Evolutionary conservation across 192 early-diverging fungal species (phyloP), one percentile per base, ranked within the genome.

Genomic region (Coemansia furcata): DNA sequence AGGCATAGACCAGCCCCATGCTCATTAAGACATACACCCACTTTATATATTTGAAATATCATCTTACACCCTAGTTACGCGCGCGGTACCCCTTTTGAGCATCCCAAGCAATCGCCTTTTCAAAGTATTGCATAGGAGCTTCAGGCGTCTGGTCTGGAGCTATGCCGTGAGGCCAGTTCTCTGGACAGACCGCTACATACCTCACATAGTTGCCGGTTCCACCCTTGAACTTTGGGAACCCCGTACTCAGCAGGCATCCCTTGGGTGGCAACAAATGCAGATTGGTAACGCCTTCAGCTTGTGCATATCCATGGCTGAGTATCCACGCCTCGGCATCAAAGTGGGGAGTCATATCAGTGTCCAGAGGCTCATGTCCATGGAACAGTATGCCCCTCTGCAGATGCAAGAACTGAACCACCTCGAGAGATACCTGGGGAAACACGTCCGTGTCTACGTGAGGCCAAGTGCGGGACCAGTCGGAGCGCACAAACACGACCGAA

Each of bases 351-450:
- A 82, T 82, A 63, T 85, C 83, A 5, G 83, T 73, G 55, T 85
- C 83, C 68, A 85, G 69, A 10, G 83, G 83, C 69, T 85, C 83
- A 52, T 85, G 83, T 11, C 83, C 83, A 11, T 85, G 83, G 61
- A 85, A 85, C 54, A 85, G 66, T 32, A 85, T 82, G 29, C 43
- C 39, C 30, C 83, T 67, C 61, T 78, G 37, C 37, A 73, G 71
- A 38, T 85, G 83, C 44, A 85, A 62, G 43, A 78, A 82, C 76
- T 82, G 60, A 32, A 82, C 80, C 2, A 79, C 60, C 15, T 75
- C 68, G 10, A 85, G 76, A 23, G 62, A 63, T 32, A 85, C 80
- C 60, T 82, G 79, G 62, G 83, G 83, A 55, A 85, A 85, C 35
- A 73, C 73, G 46, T 80, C 76, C 7, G 80, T 76, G 46, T 85